Base-by-base conservation (phyloP, 306 rosid genomes). In the Quercus berberidifolia region DNA sequence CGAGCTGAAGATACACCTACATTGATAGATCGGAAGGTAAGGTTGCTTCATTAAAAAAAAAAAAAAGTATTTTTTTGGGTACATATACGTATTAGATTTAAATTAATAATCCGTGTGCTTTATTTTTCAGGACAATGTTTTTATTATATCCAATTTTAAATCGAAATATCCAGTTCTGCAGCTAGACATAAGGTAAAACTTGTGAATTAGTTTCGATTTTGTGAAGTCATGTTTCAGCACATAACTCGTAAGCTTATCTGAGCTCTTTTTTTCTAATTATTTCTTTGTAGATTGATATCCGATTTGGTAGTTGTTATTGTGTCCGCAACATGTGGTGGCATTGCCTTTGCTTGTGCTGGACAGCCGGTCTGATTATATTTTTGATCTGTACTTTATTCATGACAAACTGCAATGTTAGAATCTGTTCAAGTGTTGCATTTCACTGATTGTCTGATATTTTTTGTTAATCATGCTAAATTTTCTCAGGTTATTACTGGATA, bases 271-370 rank as follows among this genome's bases (percentile, higher is more conserved):
- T 30, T 52, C 38, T 49, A 41, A 77, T 64, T 80, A 57, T 58
- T 68, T 79, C 77, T 85, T 72, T 86, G 76, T 87, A 93, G 97
- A 84, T 87, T 96, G 91, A 93, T 96, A 85, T 96, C 97, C 70
- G 98, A 96, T 84, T 90, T 96, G 26, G 99, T 96, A 56, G 93
- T 91, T 81, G 99, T 93, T 81, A 90, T 96, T 89, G 99, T 96
- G 31, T 96, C 99, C 77, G 99, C 99, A 49, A 90, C 99, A 21
- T 96, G 97, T 82, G 94, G 98, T 69, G 99, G 99, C 84, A 91
- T 96, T 90, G 99, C 97, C 78, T 93, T 96, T 80, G 98, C 98
- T 71, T 96, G 94, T 91, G 98, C 93, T 74, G 99, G 99, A 83
- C 99, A 96, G 86, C 97, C 99, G 89, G 97, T 96, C 71, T 78